Conservation (phyloP, 73 alveolate species). For the Paramecium bursaria region DNA sequence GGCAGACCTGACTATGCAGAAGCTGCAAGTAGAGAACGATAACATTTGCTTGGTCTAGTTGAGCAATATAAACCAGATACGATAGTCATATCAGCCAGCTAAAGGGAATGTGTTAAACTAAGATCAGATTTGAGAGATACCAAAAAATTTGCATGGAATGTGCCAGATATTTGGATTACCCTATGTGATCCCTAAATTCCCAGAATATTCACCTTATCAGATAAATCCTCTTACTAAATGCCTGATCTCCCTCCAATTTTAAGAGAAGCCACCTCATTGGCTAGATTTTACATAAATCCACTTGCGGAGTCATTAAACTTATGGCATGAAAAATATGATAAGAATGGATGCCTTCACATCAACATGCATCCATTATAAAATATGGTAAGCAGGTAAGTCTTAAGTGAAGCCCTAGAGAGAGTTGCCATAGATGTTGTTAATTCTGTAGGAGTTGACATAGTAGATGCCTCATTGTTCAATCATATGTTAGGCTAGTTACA, state of each 20-base stretch:
- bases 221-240: slow-evolving; percentile 7
- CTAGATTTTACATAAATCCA: slow-evolving; percentile 73
- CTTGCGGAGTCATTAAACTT: slow-evolving; percentile 77
- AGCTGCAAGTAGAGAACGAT: slow-evolving; percentile 10
- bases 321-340: slow-evolving; percentile 71
- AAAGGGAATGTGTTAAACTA: slow-evolving; percentile 34
- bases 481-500: slow-evolving; percentile 8
- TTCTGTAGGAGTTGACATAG: slow-evolving; percentile 62
- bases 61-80: slow-evolving; percentile 47
- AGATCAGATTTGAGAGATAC: slow-evolving; percentile 18
- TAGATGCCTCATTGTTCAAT: slow-evolving; percentile 15
- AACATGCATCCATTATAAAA: slow-evolving; percentile 71
- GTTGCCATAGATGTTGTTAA: slow-evolving; percentile 65
- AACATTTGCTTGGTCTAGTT: neutral
- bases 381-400: slow-evolving; percentile 61
- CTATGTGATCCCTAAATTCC: slow-evolving; percentile 35
- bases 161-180: slow-evolving; percentile 19
- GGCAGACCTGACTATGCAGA: slow-evolving; percentile 11
- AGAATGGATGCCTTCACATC: slow-evolving; percentile 68
- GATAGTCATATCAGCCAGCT: slow-evolving; percentile 28
- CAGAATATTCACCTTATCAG: neutral
- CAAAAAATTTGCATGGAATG: slow-evolving; percentile 3
- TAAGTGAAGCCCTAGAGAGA: slow-evolving; percentile 69
- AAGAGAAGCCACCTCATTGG: slow-evolving; percentile 72
- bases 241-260: slow-evolving; percentile 43